Conservation (phyloP, 805 yeast species). For the Kodamaea restingae region DNA sequence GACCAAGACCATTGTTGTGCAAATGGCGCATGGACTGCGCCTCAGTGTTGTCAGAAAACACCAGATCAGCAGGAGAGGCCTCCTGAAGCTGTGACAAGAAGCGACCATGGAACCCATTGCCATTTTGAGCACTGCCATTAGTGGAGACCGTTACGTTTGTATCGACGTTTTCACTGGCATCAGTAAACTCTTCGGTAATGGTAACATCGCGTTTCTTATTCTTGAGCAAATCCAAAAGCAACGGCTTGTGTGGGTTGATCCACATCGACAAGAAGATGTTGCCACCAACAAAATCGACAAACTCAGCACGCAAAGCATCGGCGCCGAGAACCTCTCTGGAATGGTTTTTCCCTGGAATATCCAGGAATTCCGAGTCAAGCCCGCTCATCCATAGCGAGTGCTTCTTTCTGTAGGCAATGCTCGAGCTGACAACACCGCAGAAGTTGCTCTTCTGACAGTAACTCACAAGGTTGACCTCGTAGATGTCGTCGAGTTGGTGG, state of each 20-base stretch:
- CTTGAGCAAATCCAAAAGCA: conserved; percentile 11
- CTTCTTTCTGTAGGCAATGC: conserved; percentile 24
- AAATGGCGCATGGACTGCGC: conserved; percentile 7
- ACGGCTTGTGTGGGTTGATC: conserved; percentile 29
- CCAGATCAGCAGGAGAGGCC: conserved; percentile 6
- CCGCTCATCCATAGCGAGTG: conserved; percentile 27
- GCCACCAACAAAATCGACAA: conserved; percentile 22
- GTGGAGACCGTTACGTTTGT: not conserved
- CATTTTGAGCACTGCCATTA: conserved; percentile 1
- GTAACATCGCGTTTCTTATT: not conserved
- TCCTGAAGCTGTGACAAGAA: conserved; percentile 4
- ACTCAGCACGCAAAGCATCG: conserved; percentile 5
- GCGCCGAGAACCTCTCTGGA: conserved; percentile 2
- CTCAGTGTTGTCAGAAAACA: conserved; percentile 8
- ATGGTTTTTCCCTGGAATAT: conserved; percentile 3
- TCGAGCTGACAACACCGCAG: conserved; percentile 16
- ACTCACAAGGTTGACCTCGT: conserved; percentile 19
- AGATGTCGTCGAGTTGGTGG: conserved; percentile 26
- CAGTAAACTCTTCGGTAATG: conserved; percentile 2
- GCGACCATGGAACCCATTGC: conserved; percentile 2
- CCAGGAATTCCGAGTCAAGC: conserved; percentile 15
- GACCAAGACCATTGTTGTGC: conserved; percentile 11
- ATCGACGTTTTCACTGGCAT: conserved; percentile 4
- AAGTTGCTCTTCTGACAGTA: conserved; percentile 21
- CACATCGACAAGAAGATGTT: conserved; percentile 26